Conservation (phyloP, 2,329 filamentous ascomycete species). For the Gyromitra esculenta region DNA sequence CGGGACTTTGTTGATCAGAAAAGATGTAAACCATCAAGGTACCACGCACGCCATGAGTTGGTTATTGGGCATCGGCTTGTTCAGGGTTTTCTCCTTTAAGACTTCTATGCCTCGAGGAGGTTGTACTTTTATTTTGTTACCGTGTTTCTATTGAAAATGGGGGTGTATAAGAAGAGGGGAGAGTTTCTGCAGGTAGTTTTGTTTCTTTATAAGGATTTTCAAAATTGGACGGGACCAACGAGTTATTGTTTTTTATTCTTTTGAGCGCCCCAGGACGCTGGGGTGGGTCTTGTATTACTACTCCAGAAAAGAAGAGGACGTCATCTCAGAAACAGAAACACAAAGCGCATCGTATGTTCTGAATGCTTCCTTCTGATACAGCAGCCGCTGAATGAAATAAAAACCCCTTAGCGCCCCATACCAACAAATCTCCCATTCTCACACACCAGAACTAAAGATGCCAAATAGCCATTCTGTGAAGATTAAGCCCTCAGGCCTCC, state of each 20-base stretch:
- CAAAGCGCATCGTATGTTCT: constrained; percentile 2
- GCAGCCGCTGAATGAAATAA: neutral
- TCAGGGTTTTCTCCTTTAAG: constrained; percentile 5
- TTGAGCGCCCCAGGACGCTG: neutral
- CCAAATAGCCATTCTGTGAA: neutral
- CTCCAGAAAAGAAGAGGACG: constrained; percentile 33
- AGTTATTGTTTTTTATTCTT: neutral
- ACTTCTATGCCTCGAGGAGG: constrained; percentile 8
- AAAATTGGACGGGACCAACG: neutral
- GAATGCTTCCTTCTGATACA: neutral
- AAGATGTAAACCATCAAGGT: neutral
- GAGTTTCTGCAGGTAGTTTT: constrained; percentile 1
- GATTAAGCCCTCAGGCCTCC: constrained; percentile 38
- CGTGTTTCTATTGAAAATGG: constrained; percentile 10
- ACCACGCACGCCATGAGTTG: neutral
- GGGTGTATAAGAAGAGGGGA: neutral
- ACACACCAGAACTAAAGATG: neutral
- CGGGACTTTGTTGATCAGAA: neutral
- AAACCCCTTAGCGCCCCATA: constrained; percentile 6
- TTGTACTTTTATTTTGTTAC: constrained; percentile 36
- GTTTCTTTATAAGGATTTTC: constrained; percentile 13
- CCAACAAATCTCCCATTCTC: neutral
- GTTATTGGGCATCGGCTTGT: constrained; percentile 29
- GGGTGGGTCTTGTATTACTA: constrained; percentile 45
- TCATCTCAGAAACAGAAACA: constrained; percentile 9